Conservation (phyloP, 495 filamentous ascomycete species). For the Sordaria brevicollis region DNA sequence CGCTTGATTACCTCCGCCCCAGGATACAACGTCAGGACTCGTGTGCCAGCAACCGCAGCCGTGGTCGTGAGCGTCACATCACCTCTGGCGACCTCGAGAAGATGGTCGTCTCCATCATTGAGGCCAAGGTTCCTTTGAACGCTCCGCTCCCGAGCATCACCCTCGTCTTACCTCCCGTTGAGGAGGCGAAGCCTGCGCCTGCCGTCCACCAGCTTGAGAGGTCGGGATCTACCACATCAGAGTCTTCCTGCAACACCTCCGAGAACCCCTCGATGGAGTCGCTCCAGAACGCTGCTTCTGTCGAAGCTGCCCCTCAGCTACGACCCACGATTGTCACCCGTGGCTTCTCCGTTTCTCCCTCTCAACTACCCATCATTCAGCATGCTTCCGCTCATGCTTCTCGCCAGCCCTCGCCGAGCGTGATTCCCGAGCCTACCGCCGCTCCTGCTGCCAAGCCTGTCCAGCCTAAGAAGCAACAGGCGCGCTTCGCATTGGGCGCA, state of each 20-base stretch:
- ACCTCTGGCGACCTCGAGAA: slow-evolving; percentile 78
- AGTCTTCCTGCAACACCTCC: slow-evolving; percentile 23
- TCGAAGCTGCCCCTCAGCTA: slow-evolving; percentile 33
- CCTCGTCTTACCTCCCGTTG: slow-evolving; percentile 2
- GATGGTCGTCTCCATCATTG: slow-evolving; percentile 76
- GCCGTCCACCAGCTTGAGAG: slow-evolving; percentile 18
- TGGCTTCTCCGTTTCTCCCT: slow-evolving; percentile 85
- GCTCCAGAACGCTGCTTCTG: slow-evolving; percentile 22
- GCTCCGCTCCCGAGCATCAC: slow-evolving; percentile 45
- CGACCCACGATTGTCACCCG: slow-evolving; percentile 61
- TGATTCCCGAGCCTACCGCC: slow-evolving; percentile 34
- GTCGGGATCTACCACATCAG: slow-evolving; percentile 27
- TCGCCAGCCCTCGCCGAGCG: slow-evolving; percentile 14
- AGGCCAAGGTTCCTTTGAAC: slow-evolving; percentile 60
- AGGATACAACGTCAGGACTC: slow-evolving; percentile 47
- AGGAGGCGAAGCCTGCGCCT: slow-evolving; percentile 16
- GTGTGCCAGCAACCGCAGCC: slow-evolving; percentile 46
- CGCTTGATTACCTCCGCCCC: slow-evolving; percentile 48
- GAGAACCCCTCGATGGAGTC: slow-evolving; percentile 19
- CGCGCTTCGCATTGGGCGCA: slow-evolving; percentile 48
- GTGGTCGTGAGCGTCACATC: slow-evolving; percentile 79
- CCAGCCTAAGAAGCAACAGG: slow-evolving; percentile 37
- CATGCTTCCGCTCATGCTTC: slow-evolving; percentile 16
- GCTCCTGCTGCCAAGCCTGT: slow-evolving; percentile 38
- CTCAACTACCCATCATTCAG: slow-evolving; percentile 55